Evolutionary conservation across 2,329 filamentous ascomycete species (phyloP), one percentile per base, ranked within the genome.

Genomic region (Laburnicola sp.): DNA sequence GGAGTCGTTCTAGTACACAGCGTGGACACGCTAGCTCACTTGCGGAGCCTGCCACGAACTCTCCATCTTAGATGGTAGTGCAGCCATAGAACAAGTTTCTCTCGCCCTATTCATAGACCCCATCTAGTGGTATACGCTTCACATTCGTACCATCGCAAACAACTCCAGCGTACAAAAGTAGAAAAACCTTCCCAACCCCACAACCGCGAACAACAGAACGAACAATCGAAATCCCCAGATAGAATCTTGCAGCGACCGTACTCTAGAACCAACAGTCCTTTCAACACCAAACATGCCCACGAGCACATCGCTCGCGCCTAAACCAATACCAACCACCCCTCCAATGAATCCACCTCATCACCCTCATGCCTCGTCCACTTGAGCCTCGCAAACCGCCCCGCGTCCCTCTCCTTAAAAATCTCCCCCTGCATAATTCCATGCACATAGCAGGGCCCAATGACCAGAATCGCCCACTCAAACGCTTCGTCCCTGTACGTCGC

Each of bases 1-100:
- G 2, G 60, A 61, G 16, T 62, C 57, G 21, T 66, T 64, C 63
- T 62, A 66, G 23, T 64, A 63, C 21, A 66, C 21, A 2, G 49
- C 53, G 31, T 54, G 32, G 5, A 57, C 32, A 30, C 51, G 47
- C 2, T 55, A 34, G 22, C 50, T 51, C n/a, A 61, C 26, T 11
- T 43, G 38, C 21, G 60, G 43, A 11, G 47, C 56, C 16, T 28
- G 55, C 38, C 58, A 66, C 11, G 44, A 27, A 3, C 53, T 58
- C 43, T 59, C 55, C n/a, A 66, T 25, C 9, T 35, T 40, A 30
- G 28, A 59, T 50, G 22, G 59, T 59, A 6, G 58, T 61, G 0
- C 45, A 50, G 21, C 63, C 63, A 25, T 64, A 64, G 31, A 63
- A 63, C 16, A 34, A 23, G 36, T 16, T 16, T 16, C 16, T 16